Conservation (phyloP, 2,329 filamentous ascomycete genomes). For the Stagonosporopsis vannaccii region DNA sequence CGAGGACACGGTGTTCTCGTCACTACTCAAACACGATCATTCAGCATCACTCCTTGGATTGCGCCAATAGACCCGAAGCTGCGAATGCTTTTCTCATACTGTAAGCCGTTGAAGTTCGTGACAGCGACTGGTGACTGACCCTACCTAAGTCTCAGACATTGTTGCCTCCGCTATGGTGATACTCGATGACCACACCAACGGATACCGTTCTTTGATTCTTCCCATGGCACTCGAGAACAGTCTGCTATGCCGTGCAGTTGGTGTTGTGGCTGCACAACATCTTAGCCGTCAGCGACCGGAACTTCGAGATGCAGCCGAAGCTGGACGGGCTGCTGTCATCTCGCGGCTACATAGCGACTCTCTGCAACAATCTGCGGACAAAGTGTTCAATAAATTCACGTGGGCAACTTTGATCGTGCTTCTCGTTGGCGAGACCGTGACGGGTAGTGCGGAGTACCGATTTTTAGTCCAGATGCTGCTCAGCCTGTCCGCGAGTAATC, state of each 20-base stretch:
- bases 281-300: constrained; percentile 43
- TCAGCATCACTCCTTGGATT: constrained; percentile 27
- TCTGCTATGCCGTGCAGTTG: constrained; percentile 48
- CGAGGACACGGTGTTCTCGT: neutral
- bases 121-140: neutral
- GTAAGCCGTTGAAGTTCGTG: constrained; percentile 27
- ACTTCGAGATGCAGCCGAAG: constrained; percentile 43
- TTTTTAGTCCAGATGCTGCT: constrained; percentile 50
- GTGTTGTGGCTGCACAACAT: constrained; percentile 52
- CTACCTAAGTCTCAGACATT: constrained; percentile 42
- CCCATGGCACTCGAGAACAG: constrained; percentile 51
- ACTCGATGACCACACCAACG: constrained; percentile 47
- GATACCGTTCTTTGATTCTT: constrained; percentile 51
- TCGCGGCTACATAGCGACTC: constrained; percentile 46
- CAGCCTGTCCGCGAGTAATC: constrained; percentile 27
- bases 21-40: constrained; percentile 10
- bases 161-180: constrained; percentile 54
- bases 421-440: constrained; percentile 53
- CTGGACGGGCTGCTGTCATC: constrained; percentile 48
- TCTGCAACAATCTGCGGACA: constrained; percentile 30
- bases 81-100: constrained; percentile 50
- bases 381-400: constrained; percentile 49
- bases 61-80: constrained; percentile 37
- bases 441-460: constrained; percentile 49
- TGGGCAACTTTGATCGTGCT: constrained; percentile 51